Percentiles rank a stretch among this genome's conserved stretches.
phyloP scores from a whole-genome alignment of 306 rosid species.

The Trifolium pratense region DNA sequence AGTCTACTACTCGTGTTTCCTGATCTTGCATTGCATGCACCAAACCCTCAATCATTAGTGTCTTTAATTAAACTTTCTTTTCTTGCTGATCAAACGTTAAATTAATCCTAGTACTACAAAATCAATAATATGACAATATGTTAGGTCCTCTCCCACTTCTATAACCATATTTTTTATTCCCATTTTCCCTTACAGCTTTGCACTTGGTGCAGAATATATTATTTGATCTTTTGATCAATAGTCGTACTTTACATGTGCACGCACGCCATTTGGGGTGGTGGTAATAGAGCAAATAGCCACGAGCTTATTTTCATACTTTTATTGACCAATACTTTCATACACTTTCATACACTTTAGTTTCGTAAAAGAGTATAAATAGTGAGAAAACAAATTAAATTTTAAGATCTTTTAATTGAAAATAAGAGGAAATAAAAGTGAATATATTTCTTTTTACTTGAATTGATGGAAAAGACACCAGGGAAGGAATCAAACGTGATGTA shows the following conservation, averaged over 20 bases:
- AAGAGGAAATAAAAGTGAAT: no score
- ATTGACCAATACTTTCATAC: neutral
- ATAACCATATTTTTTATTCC: neutral
- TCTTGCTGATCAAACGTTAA: slow-evolving; percentile 3
- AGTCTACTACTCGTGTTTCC: slow-evolving; percentile 50
- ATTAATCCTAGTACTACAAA: neutral
- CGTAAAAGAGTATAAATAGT: no score
- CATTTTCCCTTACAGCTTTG: slow-evolving; percentile 27
- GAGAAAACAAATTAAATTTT: no score
- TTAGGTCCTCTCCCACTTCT: neutral
- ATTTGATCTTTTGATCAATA: neutral
- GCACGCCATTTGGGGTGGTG: slow-evolving; percentile 43
- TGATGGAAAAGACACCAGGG: no score
- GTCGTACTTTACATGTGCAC: slow-evolving; percentile 45
- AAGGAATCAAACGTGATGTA: no score
- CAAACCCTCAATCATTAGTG: slow-evolving; percentile 57
- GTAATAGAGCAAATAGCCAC: neutral
- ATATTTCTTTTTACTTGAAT: no score
- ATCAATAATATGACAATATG: neutral
- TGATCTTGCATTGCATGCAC: slow-evolving; percentile 46
- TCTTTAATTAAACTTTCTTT: slow-evolving; percentile 30
- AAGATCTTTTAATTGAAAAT: no score
- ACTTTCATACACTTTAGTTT: neutral
- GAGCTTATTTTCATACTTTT: neutral
- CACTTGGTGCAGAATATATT: neutral